Evolutionary conservation across 805 yeast species (phyloP).

Genomic region (Kluyveromyces starmeri): DNA sequence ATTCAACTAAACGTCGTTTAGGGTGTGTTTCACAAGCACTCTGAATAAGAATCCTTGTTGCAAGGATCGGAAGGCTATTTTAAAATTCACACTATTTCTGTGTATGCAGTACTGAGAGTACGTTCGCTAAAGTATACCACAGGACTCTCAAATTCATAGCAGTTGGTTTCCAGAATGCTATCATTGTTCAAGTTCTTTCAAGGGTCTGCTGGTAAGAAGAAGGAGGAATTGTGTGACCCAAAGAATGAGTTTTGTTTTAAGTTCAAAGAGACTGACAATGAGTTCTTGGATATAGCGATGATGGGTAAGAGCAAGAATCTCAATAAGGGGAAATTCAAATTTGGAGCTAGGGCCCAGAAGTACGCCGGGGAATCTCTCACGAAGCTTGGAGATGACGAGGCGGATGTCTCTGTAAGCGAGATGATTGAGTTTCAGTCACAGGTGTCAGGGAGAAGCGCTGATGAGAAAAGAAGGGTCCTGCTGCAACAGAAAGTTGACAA

Average conservation of each 20-base stretch:
- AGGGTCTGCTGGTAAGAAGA: too few relatives aligned
- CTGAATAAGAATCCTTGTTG: too few relatives aligned
- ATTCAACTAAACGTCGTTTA: too few relatives aligned
- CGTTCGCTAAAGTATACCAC: too few relatives aligned
- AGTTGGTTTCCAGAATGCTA: too few relatives aligned
- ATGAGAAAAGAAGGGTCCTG: not conserved
- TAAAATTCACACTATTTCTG: too few relatives aligned
- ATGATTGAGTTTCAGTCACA: not conserved
- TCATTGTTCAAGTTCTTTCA: too few relatives aligned
- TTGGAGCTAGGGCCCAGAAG: not conserved
- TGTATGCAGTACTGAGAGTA: too few relatives aligned
- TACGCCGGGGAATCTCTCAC: not conserved
- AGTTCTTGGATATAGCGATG: slow-evolving; percentile 2
- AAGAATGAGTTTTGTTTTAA: slow-evolving; percentile 1
- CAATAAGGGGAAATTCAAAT: not conserved
- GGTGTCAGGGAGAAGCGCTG: not conserved
- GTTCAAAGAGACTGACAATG: slow-evolving; percentile 1
- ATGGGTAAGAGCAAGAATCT: not conserved
- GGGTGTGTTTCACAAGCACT: too few relatives aligned
- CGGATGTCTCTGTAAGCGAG: slow-evolving; percentile 1
- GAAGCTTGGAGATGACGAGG: not conserved
- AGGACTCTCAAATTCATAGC: too few relatives aligned
- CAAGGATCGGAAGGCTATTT: too few relatives aligned
- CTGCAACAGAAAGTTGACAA: slow-evolving; percentile 1
- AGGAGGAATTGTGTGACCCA: too few relatives aligned